A percentile compares a stretch with the other conserved stretches of the same genome.
Evolutionary conservation across 768 basidiomycete species (phyloP).

Genomic region (Termitomyces sp.): DNA sequence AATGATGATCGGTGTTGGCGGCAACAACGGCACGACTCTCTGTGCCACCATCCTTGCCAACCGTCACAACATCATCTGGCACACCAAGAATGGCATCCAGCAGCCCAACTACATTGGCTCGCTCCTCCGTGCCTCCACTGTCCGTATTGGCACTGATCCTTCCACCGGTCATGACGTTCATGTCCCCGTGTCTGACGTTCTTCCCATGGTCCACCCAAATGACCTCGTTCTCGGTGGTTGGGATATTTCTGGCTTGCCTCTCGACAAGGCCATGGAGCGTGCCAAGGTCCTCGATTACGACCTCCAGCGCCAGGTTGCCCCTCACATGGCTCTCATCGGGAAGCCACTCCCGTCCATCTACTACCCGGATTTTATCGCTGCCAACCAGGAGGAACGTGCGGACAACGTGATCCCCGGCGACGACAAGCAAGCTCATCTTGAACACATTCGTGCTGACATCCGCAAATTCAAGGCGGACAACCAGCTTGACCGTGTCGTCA

Average conservation of each 20-base stretch:
- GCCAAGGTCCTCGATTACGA: slow-evolving; percentile 94
- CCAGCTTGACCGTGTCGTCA: slow-evolving; percentile 78
- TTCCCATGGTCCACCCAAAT: slow-evolving; percentile 98
- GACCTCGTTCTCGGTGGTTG: slow-evolving; percentile 97
- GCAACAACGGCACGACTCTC: slow-evolving; percentile 95
- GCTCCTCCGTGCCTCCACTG: slow-evolving; percentile 90
- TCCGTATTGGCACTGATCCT: slow-evolving; percentile 83
- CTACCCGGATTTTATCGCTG: slow-evolving; percentile 96
- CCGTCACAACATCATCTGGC: slow-evolving; percentile 90
- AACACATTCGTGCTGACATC: slow-evolving; percentile 90
- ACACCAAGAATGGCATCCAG: slow-evolving; percentile 87
- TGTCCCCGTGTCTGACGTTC: slow-evolving; percentile 86
- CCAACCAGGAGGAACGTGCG: slow-evolving; percentile 94
- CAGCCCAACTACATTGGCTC: slow-evolving; percentile 98
- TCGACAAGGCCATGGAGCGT: slow-evolving; percentile 93
- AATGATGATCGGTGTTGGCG: slow-evolving; percentile 95
- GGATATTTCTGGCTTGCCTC: slow-evolving; percentile 84
- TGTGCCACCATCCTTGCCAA: slow-evolving; percentile 95
- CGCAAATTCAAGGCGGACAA: slow-evolving; percentile 85
- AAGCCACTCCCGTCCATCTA: slow-evolving; percentile 92
- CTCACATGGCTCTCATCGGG: slow-evolving; percentile 74
- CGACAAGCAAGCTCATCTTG: slow-evolving; percentile 88
- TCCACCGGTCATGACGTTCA: slow-evolving; percentile 82
- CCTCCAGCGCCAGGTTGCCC: slow-evolving; percentile 90
- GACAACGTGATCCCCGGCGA: slow-evolving; percentile 86